Evolutionary conservation across 129 eudicot species (phyloP).

Genomic region (Centella asiatica): DNA sequence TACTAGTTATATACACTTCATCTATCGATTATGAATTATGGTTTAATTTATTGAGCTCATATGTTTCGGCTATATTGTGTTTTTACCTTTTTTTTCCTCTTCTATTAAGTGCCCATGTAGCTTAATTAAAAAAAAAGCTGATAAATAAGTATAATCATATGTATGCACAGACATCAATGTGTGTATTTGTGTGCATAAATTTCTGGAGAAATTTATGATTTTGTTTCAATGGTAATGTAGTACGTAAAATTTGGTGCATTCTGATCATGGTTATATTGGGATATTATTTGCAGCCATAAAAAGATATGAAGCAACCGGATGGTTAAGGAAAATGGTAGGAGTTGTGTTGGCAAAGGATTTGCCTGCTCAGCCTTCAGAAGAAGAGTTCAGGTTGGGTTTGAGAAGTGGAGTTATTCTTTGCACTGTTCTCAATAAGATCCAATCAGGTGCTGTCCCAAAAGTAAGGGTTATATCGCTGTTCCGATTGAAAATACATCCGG

Average conservation of each 20-base stretch:
- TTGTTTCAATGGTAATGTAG: background rate
- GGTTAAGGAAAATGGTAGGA: slow-evolving; percentile 76
- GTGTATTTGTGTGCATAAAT: background rate
- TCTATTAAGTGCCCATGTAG: too few species aligned
- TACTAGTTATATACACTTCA: background rate
- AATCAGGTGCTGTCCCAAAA: slow-evolving; percentile 57
- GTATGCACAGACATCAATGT: background rate
- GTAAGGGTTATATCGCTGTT: slow-evolving; percentile 24
- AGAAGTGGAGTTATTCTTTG: slow-evolving; percentile 84
- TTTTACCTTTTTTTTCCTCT: too few species aligned
- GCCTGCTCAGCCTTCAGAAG: slow-evolving; percentile 94
- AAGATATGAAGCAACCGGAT: slow-evolving; percentile 80
- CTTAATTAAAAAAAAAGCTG: too few species aligned
- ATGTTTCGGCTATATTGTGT: too few species aligned
- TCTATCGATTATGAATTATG: too few species aligned
- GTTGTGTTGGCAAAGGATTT: slow-evolving; percentile 81
- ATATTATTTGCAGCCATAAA: slow-evolving; percentile 2
- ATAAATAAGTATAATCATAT: too few species aligned
- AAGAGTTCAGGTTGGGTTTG: slow-evolving; percentile 67
- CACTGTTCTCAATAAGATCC: slow-evolving; percentile 66
- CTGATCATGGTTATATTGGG: background rate
- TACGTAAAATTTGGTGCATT: background rate
- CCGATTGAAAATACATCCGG: slow-evolving; percentile 3
- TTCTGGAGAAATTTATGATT: background rate
- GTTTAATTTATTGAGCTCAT: background rate